phyloP scores from a whole-genome alignment of 805 yeast species.

The Brettanomyces anomalus region DNA sequence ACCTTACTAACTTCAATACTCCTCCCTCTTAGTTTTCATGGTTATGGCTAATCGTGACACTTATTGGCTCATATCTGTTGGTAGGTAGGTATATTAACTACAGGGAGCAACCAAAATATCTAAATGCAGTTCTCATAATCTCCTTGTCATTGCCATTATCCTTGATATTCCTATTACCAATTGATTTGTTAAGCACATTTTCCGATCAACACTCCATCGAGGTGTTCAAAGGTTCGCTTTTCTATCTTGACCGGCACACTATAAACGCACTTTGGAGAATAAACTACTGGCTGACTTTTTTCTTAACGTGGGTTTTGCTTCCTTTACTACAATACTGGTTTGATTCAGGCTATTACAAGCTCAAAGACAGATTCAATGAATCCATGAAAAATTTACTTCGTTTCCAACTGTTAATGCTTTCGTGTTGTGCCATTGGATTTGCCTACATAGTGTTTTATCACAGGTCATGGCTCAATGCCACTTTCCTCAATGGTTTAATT shows the following conservation, averaged over 20 bases:
- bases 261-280: slow-evolving; percentile 60
- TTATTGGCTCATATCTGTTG: slow-evolving; percentile 25
- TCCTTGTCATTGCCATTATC: slow-evolving; percentile 72
- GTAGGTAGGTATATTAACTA: slow-evolving; percentile 29
- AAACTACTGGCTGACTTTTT: slow-evolving; percentile 74
- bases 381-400: slow-evolving; percentile 48
- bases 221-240: slow-evolving; percentile 21
- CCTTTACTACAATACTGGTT: slow-evolving; percentile 70
- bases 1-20: not conserved
- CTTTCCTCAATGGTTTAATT: slow-evolving; percentile 52
- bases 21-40: slow-evolving; percentile 5
- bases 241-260: slow-evolving; percentile 36
- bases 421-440: slow-evolving; percentile 42
- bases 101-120: slow-evolving; percentile 29
- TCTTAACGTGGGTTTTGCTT: slow-evolving; percentile 67
- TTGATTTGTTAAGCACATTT: slow-evolving; percentile 57
- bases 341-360: slow-evolving; percentile 56
- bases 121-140: slow-evolving; percentile 38
- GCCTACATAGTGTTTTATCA: slow-evolving; percentile 46
- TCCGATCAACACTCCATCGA: slow-evolving; percentile 19
- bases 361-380: slow-evolving; percentile 38
- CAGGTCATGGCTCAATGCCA: slow-evolving; percentile 24
- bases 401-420: slow-evolving; percentile 52
- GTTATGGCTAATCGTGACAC: slow-evolving; percentile 16
- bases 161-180: slow-evolving; percentile 62